Percentiles rank a stretch among this genome's conserved stretches.
Evolutionary conservation across 805 yeast genomes (phyloP).

Genomic region (Allodekkera sacchari): DNA sequence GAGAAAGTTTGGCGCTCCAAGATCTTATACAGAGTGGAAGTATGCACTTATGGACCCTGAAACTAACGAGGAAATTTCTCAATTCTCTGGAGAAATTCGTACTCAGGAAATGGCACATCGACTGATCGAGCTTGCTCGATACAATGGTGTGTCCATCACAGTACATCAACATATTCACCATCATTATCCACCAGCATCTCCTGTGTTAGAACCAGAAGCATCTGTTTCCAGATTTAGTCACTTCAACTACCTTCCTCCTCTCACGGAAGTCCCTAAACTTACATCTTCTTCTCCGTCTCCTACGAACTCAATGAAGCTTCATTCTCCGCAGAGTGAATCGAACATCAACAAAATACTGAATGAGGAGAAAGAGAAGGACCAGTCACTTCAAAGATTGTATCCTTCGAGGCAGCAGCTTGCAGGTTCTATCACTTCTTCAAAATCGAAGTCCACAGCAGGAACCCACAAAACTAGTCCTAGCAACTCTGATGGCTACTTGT

Average conservation of each 20-base stretch:
- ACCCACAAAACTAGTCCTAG: constrained; percentile 5
- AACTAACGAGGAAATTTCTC: constrained; percentile 34
- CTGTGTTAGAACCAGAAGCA: constrained; percentile 39
- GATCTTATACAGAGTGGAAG: constrained; percentile 48
- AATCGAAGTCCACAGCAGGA: constrained; percentile 1
- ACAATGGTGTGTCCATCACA: constrained; percentile 49
- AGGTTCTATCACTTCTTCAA: constrained; percentile 3
- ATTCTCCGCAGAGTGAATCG: constrained; percentile 28
- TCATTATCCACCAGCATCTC: constrained; percentile 47
- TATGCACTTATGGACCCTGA: constrained; percentile 41
- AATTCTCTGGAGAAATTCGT: constrained; percentile 39
- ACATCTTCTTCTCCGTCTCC: constrained; percentile 48
- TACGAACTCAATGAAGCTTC: constrained; percentile 11
- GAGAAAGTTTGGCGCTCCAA: too few species aligned
- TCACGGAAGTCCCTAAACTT: constrained; percentile 62
- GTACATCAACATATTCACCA: constrained; percentile 85
- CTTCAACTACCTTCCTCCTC: constrained; percentile 66
- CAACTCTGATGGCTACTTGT: constrained; percentile 3
- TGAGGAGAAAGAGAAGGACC: constrained; percentile 12
- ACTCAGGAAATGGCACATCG: constrained; percentile 47
- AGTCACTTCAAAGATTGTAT: constrained; percentile 6
- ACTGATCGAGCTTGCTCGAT: constrained; percentile 52
- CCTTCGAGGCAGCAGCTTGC: constrained; percentile 8
- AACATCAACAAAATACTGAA: constrained; percentile 40
- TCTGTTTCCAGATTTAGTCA: constrained; percentile 55